Evolutionary conservation across 202 grass and related monocot species (phyloP).

Genomic region (Saccharum hybrid): DNA sequence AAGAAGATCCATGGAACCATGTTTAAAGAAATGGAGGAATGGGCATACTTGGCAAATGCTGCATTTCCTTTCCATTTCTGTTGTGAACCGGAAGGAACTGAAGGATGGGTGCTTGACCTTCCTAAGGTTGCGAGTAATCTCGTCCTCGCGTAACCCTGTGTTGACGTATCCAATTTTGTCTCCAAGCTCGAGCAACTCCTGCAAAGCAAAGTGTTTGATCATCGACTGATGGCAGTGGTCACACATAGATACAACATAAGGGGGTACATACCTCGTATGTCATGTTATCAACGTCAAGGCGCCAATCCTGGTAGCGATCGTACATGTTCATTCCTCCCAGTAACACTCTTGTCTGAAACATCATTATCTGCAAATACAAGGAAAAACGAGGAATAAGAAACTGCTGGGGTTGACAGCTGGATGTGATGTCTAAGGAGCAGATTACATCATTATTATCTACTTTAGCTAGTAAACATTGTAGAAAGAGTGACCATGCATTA

Average conservation of each 20-base stretch:
- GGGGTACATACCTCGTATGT: conserved; percentile 73
- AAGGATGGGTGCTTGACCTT: conserved; percentile 70
- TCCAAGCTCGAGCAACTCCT: conserved; percentile 92
- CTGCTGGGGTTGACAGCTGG: neutral
- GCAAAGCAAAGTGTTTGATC: conserved; percentile 25
- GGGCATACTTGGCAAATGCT: conserved; percentile 83
- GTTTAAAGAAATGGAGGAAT: neutral
- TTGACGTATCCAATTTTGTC: conserved; percentile 90
- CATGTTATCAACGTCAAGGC: conserved; percentile 95
- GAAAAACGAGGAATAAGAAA: neutral
- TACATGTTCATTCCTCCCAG: conserved; percentile 81
- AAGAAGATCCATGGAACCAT: neutral
- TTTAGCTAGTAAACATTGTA: conserved; percentile 8
- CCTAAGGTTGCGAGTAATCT: conserved; percentile 64
- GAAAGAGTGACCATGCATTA: neutral
- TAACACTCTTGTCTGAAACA: conserved; percentile 92
- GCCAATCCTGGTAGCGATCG: conserved; percentile 84
- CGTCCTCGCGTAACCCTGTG: conserved; percentile 89
- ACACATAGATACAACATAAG: neutral
- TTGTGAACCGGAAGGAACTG: conserved; percentile 54
- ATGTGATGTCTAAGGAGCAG: neutral
- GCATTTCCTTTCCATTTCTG: conserved; percentile 82
- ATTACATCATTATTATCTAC: neutral
- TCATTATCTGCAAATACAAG: conserved; percentile 74
- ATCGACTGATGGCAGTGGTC: neutral